A percentile compares a stretch with the other conserved stretches of the same genome.
phyloP scores from a whole-genome alignment of 192 early-diverging fungal genomes.

The Chytriomyces sp. region DNA sequence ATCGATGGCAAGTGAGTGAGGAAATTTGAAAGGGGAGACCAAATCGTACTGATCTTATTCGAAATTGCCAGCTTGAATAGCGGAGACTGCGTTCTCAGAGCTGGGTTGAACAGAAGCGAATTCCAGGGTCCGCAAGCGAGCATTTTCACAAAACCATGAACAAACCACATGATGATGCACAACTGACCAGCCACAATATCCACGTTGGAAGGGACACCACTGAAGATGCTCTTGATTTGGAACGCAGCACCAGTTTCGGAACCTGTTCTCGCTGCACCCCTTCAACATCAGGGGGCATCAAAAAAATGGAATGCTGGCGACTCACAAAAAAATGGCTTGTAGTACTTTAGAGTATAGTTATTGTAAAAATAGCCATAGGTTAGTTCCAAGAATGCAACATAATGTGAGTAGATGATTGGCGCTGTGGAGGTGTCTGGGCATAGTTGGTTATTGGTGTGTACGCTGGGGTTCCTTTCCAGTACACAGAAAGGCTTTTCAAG shows the following conservation, averaged over 20 bases:
- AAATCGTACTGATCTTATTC: slow-evolving; percentile 26
- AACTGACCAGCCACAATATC: neutral
- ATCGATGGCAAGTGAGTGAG: neutral
- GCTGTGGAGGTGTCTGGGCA: slow-evolving; percentile 13
- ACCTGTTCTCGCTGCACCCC: neutral
- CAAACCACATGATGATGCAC: neutral
- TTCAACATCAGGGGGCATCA: neutral
- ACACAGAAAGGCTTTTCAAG: slow-evolving; percentile 31
- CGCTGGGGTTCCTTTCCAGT: slow-evolving; percentile 20
- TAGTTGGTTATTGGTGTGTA: slow-evolving; percentile 6
- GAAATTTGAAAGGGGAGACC: neutral
- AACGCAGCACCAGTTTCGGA: slow-evolving; percentile 18
- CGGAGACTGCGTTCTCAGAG: slow-evolving; percentile 8
- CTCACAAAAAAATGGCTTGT: slow-evolving; percentile 23
- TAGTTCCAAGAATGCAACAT: slow-evolving; percentile 5
- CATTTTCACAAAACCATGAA: too few species aligned
- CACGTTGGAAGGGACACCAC: too few species aligned
- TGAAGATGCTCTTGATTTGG: too few species aligned
- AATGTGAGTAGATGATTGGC: slow-evolving; percentile 17
- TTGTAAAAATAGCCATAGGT: slow-evolving; percentile 19
- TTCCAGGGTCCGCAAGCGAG: slow-evolving; percentile 30
- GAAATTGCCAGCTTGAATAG: slow-evolving; percentile 25
- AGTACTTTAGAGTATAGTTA: slow-evolving; percentile 8
- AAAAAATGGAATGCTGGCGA: too few species aligned
- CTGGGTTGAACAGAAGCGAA: slow-evolving; percentile 25